A percentile compares a stretch with the other conserved stretches of the same genome.
Evolutionary conservation across 2,329 filamentous ascomycete genomes (phyloP).

Genomic region (Botrytis fragariae): DNA sequence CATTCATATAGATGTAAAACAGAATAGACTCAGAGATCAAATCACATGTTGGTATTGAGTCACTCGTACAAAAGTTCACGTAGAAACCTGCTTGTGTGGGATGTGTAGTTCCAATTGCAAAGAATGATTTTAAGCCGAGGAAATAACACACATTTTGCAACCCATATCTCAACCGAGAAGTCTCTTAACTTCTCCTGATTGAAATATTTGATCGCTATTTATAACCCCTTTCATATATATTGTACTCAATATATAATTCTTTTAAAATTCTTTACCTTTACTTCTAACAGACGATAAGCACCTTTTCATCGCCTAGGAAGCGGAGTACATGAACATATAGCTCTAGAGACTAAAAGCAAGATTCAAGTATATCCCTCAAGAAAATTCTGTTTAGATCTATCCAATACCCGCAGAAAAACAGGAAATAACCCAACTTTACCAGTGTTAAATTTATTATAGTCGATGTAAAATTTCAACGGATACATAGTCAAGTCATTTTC

Average conservation of each 20-base stretch:
- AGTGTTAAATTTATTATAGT: neutral
- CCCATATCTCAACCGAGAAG: accelerated
- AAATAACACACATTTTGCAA: neutral
- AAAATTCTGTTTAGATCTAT: too few relatives aligned
- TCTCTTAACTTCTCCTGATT: neutral
- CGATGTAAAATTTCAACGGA: accelerated
- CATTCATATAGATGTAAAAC: neutral
- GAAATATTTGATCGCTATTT: neutral
- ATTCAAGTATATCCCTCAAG: neutral
- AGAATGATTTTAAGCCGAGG: neutral
- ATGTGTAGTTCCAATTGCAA: too few relatives aligned
- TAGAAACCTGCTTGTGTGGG: accelerated
- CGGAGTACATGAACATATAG: neutral
- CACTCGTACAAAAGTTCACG: neutral
- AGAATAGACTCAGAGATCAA: neutral
- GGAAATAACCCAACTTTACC: neutral
- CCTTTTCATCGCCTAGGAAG: accelerated
- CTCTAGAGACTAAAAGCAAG: neutral
- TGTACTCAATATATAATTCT: too few relatives aligned
- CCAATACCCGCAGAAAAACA: neutral
- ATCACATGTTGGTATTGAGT: neutral
- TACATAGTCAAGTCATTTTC: neutral
- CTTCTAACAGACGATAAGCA: neutral
- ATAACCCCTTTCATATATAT: accelerated
- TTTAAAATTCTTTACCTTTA: too few relatives aligned